Evolutionary conservation across 1,284 basidiomycete species (phyloP), one percentile per base, ranked within the genome.

Genomic region (Irpex sp.): DNA sequence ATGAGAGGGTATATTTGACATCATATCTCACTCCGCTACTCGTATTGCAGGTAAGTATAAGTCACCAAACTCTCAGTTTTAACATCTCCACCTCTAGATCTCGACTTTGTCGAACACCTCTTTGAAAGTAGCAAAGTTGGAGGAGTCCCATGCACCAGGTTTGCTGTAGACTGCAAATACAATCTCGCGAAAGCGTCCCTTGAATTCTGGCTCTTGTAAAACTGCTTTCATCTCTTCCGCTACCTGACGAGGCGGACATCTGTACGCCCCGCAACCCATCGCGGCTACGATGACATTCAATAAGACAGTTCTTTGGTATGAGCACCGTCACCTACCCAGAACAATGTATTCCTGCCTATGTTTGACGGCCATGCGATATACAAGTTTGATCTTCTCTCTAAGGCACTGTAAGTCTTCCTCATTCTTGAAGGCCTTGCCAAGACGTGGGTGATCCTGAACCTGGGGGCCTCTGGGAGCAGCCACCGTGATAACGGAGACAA

Each of bases 251-350:
- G 80, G 75, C 3, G 81, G 81, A 66, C 79, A 81, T 6, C 47
- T 63, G 65, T 82, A 82, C 1, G 74, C 79, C 9, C 80, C 81
- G 63, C 80, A 82, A 0, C 81, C 81, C 75, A 82, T 78, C 3
- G 81, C 80, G 67, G 78, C 80, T 82, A 44, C 3, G 40, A 36
- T 40, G 38, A 36, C 15, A n/a, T 37, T 36, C 19, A 9, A 13
- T 17, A 51, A 2, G n/a, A 21, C 17, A 4, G 26, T 26, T 4
- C 26, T 4, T 26, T 4, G 26, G 49, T n/a, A 19, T 21, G 13
- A 17, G n/a, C 49, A 21, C 13, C 49, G 21, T 40, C 73, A 44
- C 40, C 7, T 67, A 81, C 80, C 81, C 8, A 81, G 73, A 1
- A 82, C 72, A 4, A 82, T 62, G 62, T 76, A 73, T 11, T 74